Base-by-base conservation (phyloP, 2,329 filamentous ascomycete genomes). In the Zymoseptoria crescenta region DNA sequence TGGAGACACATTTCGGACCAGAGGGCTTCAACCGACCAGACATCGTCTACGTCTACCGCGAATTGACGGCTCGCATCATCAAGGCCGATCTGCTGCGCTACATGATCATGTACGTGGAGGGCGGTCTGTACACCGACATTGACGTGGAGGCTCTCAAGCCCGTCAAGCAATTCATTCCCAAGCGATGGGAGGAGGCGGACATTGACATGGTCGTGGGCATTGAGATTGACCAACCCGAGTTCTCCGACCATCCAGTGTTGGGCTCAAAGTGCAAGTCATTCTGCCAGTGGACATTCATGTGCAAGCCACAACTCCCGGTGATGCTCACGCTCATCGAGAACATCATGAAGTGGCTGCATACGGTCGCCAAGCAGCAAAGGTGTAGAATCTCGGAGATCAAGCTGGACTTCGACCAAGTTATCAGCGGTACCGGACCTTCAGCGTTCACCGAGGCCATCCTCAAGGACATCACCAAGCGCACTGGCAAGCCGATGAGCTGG, bases 201-300 rank as follows among this genome's bases (percentile, higher is more conserved):
- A 80, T 89, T 54, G 83, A 88, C 65, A 82, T 89, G 78, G 82
- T 89, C 20, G 81, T 89, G 27, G 85, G 86, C 13, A 78, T 89
- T 0, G 87, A 89, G 70, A 86, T 89, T 59, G 87, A 89, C 67
- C 81, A 88, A 71, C 86, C 86, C 0, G 79, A 83, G 8, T 88
- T 83, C 73, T 75, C 74, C 19, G 73, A 83, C 54, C 86, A 89
- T 68, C 79, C 83, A 1, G 84, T 89, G 30, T 76, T 89, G 0
- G 86, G 87, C 13, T 79, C 79, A 54, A 89, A 89, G 73, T 88
- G 83, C 45, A 77, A 79, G 64, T 89, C 86, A 0, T 89, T 89
- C 70, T 89, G 86, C 70, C 87, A 89, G 68, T 89, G 87, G 87
- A 89, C 87, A 0, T 87, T 89, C 67, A 86, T 87, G 76, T 82